Evolutionary conservation across 306 rosid genomes (phyloP), one percentile per base, ranked within the genome.

Genomic region (Canavalia gladiata): DNA sequence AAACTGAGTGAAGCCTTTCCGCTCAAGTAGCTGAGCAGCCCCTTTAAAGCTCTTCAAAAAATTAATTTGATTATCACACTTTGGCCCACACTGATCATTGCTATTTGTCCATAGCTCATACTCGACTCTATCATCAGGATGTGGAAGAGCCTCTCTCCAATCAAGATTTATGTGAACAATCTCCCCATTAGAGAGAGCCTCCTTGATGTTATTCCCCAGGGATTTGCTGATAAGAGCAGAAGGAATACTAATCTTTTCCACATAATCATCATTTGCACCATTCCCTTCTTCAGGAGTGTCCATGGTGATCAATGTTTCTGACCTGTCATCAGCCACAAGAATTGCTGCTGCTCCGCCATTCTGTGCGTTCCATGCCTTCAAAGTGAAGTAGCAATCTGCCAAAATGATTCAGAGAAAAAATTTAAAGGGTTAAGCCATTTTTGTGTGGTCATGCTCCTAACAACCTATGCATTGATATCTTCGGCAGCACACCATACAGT

Each of bases 341-440:
- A 95, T 82, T 55, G 99, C 99, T 0, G 97, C 99, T 30, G 98
- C 99, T 82, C 99, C 99, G 55, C 88, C 96, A 8, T 89, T 90
- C 90, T 95, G 99, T 12, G 98, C 97, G 71, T 91, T 95, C 99
- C 97, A 91, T 0, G 99, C 99, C 95, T 95, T 95, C 85, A 90
- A 76, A 67, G 99, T 95, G 90, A 95, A 95, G 90, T 72, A 95
- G 87, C 99, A 95, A 87, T 93, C 99, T 95, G 83, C 88, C 76
- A 80, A 72, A 78, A 85, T 58, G 54, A 54, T 31, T 18, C 52
- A 83, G 46, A 69, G 28, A 59, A 63, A 18, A 33, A 2, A 9
- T 77, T 74, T 74, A 58, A 4, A 59, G 58, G 68, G 42, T 56
- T 37, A 51, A 37, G 56, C 58, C 50, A 25, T 45, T 69, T 65